phyloP scores from a whole-genome alignment of 2,329 filamentous ascomycete species.

The Hyphodiscus sp. region DNA sequence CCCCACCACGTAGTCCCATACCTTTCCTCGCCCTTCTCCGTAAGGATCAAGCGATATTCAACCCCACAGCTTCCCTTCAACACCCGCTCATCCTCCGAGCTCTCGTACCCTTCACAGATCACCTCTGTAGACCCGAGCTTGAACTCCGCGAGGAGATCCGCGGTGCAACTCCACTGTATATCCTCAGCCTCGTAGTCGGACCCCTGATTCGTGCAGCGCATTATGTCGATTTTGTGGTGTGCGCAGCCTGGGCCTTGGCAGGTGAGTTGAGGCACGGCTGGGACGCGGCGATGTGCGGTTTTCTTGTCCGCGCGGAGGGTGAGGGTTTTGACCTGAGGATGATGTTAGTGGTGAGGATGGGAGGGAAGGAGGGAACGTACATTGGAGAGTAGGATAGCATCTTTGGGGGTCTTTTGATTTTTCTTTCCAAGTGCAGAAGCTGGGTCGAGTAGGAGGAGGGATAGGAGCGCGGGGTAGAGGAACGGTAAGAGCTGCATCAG shows the following conservation, averaged over 20 bases:
- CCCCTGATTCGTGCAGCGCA: conserved; percentile 88
- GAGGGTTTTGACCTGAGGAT: conserved; percentile 54
- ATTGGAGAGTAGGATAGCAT: conserved; percentile 54
- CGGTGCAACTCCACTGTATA: conserved; percentile 84
- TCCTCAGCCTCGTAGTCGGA: conserved; percentile 72
- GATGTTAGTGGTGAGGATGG: neutral
- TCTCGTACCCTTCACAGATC: conserved; percentile 81
- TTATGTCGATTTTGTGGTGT: conserved; percentile 63
- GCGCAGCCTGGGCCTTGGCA: conserved; percentile 56
- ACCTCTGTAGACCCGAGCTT: conserved; percentile 82
- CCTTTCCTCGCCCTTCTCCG: conserved; percentile 64
- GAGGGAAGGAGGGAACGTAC: conserved; percentile 25
- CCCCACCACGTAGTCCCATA: conserved; percentile 40
- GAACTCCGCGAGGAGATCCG: conserved; percentile 52
- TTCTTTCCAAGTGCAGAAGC: conserved; percentile 1
- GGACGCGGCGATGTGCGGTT: conserved; percentile 70
- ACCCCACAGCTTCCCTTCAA: conserved; percentile 89
- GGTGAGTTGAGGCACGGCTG: conserved; percentile 69
- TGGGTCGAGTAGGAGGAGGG: conserved; percentile 25
- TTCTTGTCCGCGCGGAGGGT: conserved; percentile 63
- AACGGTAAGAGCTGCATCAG: conserved; percentile 21
- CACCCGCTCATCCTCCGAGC: conserved; percentile 74
- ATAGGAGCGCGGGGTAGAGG: conserved; percentile 20
- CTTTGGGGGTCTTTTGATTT: conserved; percentile 17
- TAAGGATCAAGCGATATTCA: conserved; percentile 77